These are phyloP conservation scores for Colletotrichum ledebouriae DNA, from an alignment of 2,329 filamentous ascomycete species.

Conservation along the genomic window DNA sequence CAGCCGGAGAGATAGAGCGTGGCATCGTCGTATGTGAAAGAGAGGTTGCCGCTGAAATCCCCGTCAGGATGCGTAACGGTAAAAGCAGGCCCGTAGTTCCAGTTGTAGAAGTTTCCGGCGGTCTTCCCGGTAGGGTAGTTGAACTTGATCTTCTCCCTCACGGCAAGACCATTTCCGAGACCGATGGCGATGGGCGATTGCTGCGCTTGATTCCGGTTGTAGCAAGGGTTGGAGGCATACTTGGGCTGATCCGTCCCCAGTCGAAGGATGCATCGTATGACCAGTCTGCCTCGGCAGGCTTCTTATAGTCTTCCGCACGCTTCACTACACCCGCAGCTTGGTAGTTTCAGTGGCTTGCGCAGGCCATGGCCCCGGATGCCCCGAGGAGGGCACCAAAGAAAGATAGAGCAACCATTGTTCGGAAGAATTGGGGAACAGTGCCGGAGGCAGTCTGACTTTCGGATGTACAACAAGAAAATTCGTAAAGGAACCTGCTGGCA, in stretches of 20 bases:
- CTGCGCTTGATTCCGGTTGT: conserved; percentile 43
- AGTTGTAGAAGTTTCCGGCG: conserved; percentile 60
- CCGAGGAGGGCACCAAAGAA: background rate
- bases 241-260: conserved; percentile 30
- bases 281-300: conserved; percentile 24
- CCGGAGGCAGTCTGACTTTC: no score
- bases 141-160: conserved; percentile 56
- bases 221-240: conserved; percentile 7
- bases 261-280: conserved; percentile 39
- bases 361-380: conserved; percentile 25
- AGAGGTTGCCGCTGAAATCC: conserved; percentile 55
- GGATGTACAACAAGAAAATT: no score
- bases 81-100: conserved; percentile 62
- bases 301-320: conserved; percentile 16
- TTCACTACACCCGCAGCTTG: background rate
- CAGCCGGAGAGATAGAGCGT: conserved; percentile 62
- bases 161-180: conserved; percentile 55
- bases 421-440: no score
- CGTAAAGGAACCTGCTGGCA: no score
- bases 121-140: conserved; percentile 53
- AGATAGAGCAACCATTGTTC: background rate
- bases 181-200: conserved; percentile 63
- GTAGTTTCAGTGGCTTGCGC: conserved; percentile 23
- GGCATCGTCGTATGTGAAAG: conserved; percentile 59
- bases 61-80: conserved; percentile 53